Base-by-base conservation (phyloP, 2,329 filamentous ascomycete species). In the Paradendryphiella salina region DNA sequence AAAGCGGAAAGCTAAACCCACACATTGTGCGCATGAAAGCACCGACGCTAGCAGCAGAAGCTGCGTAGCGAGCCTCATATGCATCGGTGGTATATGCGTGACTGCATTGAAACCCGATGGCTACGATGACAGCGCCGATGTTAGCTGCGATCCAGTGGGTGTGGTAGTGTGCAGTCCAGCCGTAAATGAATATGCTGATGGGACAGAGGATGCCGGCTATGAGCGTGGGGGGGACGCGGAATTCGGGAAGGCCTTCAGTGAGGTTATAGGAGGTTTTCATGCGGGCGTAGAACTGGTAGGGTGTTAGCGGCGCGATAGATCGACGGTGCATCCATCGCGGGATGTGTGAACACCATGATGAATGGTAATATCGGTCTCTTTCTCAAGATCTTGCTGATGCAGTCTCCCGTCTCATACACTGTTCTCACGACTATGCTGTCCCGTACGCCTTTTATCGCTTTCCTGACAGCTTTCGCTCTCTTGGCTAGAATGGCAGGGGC, bases 11-110 rank as follows among this genome's bases (percentile, higher is more conserved):
- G 31, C 82, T 70, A 10, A 80, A 82, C 4, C 81, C 83, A 11
- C 80, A 72, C 3, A 84, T 65, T 5, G 73, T 77, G 17, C 83
- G 71, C 31, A 85, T 63, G 3, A 87, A 79, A 0, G 83, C 63
- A 4, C 85, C 85, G 1, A 84, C 84, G 0, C 85, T 85, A 0
- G 86, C 78, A 0, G 84, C 85, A 2, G 61, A 66, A 6, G 67
- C 64, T 8, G 64, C 64, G 31, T 67, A 66, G 21, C 74, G 66
- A 8, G 60, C 80, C 81, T 9, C 84, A 59, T 81, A 86, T 4
- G 80, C 77, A 49, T 88, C 85, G 29, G 87, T 80, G 1, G 87
- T 77, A 57, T 89, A 89, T 11, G 82, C 82, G 47, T 82, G 79
- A 35, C 82, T 78, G 26, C 80, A 80, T 65, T 82, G 81, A 54